These are phyloP conservation scores for Alternaria brassicicola DNA, from an alignment of 2,329 filamentous ascomycete species.

Conservation along the genomic window DNA sequence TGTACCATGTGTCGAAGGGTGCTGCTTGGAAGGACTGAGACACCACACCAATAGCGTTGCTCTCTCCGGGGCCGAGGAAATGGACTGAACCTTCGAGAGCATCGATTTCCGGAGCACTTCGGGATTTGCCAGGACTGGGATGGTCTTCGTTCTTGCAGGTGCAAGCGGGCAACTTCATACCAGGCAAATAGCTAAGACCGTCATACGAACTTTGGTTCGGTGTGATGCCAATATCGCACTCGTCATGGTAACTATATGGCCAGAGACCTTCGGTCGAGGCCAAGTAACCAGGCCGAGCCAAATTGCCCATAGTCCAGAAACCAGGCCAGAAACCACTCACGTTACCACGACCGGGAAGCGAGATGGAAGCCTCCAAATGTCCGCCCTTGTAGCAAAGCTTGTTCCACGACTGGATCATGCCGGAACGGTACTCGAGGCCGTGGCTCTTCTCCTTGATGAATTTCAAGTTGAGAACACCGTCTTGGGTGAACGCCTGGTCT, in stretches of 20 bases:
- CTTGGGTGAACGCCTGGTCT: conserved; percentile 66
- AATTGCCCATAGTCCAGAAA: conserved; percentile 77
- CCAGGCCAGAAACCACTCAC: conserved; percentile 75
- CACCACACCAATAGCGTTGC: conserved; percentile 63
- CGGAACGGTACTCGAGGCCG: conserved; percentile 69
- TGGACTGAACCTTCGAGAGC: conserved; percentile 70
- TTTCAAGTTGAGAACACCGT: conserved; percentile 67
- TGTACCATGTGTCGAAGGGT: conserved; percentile 73
- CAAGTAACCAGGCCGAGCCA: conserved; percentile 71
- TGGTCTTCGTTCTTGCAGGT: conserved; percentile 69
- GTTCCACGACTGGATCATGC: conserved; percentile 79
- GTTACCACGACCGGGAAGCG: conserved; percentile 70
- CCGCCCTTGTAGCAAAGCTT: conserved; percentile 75
- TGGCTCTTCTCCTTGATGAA: conserved; percentile 71
- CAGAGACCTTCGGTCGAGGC: conserved; percentile 74
- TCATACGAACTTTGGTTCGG: conserved; percentile 72
- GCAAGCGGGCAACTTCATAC: conserved; percentile 73
- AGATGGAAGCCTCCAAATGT: conserved; percentile 72
- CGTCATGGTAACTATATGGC: conserved; percentile 74
- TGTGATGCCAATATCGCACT: conserved; percentile 73
- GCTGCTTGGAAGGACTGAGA: conserved; percentile 72
- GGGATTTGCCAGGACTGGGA: conserved; percentile 67
- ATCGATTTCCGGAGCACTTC: conserved; percentile 74
- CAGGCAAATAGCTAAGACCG: conserved; percentile 70
- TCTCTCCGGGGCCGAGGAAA: conserved; percentile 57